A percentile compares a stretch with the other conserved stretches of the same genome.
Conservation (phyloP, 2,329 filamentous ascomycete species). For the Colletotrichum tropicale region DNA sequence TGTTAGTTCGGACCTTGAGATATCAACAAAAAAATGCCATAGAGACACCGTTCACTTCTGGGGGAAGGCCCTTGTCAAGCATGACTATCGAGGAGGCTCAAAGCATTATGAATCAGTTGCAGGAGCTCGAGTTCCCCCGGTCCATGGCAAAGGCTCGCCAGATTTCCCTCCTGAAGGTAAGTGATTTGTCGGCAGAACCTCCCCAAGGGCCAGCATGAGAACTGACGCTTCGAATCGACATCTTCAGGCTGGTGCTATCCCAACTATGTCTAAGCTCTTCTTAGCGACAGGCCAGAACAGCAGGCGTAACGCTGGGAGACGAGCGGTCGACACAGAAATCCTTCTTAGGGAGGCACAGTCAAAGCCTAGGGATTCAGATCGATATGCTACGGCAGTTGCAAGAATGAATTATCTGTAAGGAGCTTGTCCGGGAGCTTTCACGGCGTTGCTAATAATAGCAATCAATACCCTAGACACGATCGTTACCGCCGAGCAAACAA, state of each 20-base stretch:
- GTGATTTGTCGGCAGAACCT: neutral
- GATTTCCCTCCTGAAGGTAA: slow-evolving; percentile 63
- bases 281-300: slow-evolving; percentile 54
- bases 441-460: neutral
- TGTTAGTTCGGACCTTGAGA: neutral
- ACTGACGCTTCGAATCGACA: neutral
- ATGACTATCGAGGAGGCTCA: slow-evolving; percentile 14
- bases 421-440: neutral
- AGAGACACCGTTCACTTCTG: neutral
- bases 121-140: slow-evolving; percentile 60
- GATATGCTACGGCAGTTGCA: slow-evolving; percentile 56
- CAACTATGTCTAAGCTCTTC: slow-evolving; percentile 54
- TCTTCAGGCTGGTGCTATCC: slow-evolving; percentile 52
- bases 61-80: neutral
- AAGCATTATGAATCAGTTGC: slow-evolving; percentile 47
- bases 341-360: slow-evolving; percentile 52
- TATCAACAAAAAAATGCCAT: neutral
- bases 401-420: slow-evolving; percentile 65
- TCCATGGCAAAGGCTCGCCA: slow-evolving; percentile 54
- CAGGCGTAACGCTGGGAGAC: slow-evolving; percentile 47
- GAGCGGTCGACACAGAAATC: slow-evolving; percentile 55
- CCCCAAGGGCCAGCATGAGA: neutral
- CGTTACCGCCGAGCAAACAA: slow-evolving; percentile 60
- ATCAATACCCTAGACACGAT: slow-evolving; percentile 40
- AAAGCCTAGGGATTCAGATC: slow-evolving; percentile 44